Evolutionary conservation across 257 asterid genomes (phyloP).

Genomic region (Oldenlandia corymbosa): DNA sequence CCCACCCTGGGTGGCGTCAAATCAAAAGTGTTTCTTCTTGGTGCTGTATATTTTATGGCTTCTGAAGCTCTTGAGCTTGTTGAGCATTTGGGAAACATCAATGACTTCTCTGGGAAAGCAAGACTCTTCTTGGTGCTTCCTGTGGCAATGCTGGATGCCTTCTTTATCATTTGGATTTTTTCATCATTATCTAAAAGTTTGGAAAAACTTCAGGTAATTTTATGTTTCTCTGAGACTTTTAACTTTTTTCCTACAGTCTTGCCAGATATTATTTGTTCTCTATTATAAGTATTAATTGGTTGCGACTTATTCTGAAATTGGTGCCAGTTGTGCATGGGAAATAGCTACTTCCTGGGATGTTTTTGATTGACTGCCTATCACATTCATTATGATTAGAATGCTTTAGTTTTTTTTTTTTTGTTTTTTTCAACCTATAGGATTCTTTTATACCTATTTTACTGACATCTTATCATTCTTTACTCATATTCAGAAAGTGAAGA

Average conservation of each 20-base stretch:
- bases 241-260: no score
- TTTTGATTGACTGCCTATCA: background rate
- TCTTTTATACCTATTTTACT: background rate
- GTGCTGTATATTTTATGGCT: conserved; percentile 75
- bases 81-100: conserved; percentile 94
- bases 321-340: background rate
- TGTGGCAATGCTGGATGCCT: conserved; percentile 86
- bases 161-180: conserved; percentile 91
- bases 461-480: background rate
- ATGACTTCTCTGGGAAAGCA: conserved; percentile 83
- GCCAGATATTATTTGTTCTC: no score
- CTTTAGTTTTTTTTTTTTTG: no score
- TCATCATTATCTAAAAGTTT: conserved; percentile 85
- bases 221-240: no score
- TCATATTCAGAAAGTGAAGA: no score
- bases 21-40: conserved; percentile 66
- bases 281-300: no score
- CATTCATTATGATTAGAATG: background rate
- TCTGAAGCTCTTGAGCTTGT: conserved; percentile 95
- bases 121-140: conserved; percentile 88
- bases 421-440: background rate
- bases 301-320: no score
- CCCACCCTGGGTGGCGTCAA: conserved; percentile 86
- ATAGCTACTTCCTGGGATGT: background rate
- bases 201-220: conserved; percentile 99